phyloP scores from a whole-genome alignment of 495 filamentous ascomycete genomes.

The Neurospora sublineolata region DNA sequence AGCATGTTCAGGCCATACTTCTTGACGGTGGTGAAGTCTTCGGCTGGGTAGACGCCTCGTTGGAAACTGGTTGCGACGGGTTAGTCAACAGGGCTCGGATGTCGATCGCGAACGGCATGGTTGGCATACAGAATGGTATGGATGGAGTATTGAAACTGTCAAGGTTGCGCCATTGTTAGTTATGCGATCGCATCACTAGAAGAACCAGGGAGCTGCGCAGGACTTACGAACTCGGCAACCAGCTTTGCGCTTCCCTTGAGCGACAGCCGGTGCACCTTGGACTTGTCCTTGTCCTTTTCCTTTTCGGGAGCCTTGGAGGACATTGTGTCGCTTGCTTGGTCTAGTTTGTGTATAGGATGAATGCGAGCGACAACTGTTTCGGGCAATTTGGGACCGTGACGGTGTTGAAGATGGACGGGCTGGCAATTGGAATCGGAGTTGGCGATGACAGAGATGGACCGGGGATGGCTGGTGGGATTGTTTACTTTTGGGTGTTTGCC shows the following conservation, averaged over 20 bases:
- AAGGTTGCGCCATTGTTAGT: slow-evolving; percentile 1
- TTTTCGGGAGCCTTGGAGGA: slow-evolving; percentile 11
- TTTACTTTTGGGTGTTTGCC: not conserved
- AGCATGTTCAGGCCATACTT: slow-evolving; percentile 99
- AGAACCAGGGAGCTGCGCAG: not conserved
- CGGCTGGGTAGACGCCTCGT: slow-evolving; percentile 91
- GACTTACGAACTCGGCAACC: slow-evolving; percentile 83
- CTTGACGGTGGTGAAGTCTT: slow-evolving; percentile 95
- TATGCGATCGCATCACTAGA: not conserved
- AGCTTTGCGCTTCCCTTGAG: slow-evolving; percentile 89
- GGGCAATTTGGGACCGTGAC: not conserved
- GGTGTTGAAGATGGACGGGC: not conserved
- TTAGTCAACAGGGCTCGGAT: not conserved
- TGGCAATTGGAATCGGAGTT: not conserved
- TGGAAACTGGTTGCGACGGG: slow-evolving; percentile 54
- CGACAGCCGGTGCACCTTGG: slow-evolving; percentile 87
- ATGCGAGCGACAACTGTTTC: not conserved
- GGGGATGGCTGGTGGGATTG: not conserved
- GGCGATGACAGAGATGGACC: not conserved
- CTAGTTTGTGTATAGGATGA: not conserved
- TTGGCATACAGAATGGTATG: slow-evolving; percentile 70
- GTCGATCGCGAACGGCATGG: slow-evolving; percentile 6
- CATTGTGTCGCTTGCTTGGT: slow-evolving; percentile 3
- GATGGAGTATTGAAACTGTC: slow-evolving; percentile 91
- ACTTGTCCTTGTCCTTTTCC: slow-evolving; percentile 78